These are phyloP conservation scores for Cladosporium oxysporum DNA, from an alignment of 2,329 filamentous ascomycete genomes.

Conservation along the genomic window DNA sequence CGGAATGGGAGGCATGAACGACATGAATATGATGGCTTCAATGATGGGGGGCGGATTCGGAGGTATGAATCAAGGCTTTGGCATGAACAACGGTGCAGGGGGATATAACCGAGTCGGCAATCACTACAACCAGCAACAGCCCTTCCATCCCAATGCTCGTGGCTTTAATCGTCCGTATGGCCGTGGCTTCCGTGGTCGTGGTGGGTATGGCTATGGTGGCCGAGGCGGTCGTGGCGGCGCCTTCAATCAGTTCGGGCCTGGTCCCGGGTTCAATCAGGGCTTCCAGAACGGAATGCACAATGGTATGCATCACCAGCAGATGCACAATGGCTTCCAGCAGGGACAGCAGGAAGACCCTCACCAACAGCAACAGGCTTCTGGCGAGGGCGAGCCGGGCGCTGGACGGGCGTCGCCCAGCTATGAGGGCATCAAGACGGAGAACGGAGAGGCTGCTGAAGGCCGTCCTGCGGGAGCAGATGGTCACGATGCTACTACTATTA, in stretches of 20 bases:
- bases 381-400: slow-evolving; percentile 19
- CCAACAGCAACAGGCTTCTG: slow-evolving; percentile 24
- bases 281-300: slow-evolving; percentile 17
- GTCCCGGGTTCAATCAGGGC: slow-evolving; percentile 13
- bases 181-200: slow-evolving; percentile 40
- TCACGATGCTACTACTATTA: slow-evolving; percentile 27
- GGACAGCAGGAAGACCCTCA: slow-evolving; percentile 25
- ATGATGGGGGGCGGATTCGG: slow-evolving; percentile 43
- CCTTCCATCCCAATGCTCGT: slow-evolving; percentile 57
- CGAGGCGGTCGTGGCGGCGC: slow-evolving; percentile 19
- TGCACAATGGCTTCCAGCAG: slow-evolving; percentile 27
- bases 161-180: slow-evolving; percentile 64
- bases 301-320: slow-evolving; percentile 27
- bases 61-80: slow-evolving; percentile 47
- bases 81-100: slow-evolving; percentile 48
- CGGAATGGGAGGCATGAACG: slow-evolving; percentile 76
- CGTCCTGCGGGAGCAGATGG: slow-evolving; percentile 22
- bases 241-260: slow-evolving; percentile 21
- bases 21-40: slow-evolving; percentile 60
- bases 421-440: slow-evolving; percentile 29
- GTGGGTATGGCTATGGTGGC: slow-evolving; percentile 30
- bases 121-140: slow-evolving; percentile 42
- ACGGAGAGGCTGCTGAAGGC: slow-evolving; percentile 23
- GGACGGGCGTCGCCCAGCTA: slow-evolving; percentile 34
- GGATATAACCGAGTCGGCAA: slow-evolving; percentile 47